Conservation (phyloP, 106 monocot species). For the Dendrobium nobile region DNA sequence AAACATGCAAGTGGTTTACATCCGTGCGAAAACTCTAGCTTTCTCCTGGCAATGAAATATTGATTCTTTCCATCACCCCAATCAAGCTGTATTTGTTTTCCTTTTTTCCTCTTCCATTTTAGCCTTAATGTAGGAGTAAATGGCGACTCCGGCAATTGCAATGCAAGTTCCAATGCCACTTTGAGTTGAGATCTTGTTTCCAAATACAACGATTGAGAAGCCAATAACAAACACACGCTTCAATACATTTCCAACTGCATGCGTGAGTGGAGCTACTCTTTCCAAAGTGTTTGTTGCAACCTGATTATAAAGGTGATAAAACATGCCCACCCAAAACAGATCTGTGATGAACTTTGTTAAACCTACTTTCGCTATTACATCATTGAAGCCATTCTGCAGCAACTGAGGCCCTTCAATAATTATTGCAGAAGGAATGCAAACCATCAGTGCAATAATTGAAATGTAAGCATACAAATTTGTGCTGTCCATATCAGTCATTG, state of each 20-base stretch:
- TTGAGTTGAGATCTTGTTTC: slow-evolving; percentile 89
- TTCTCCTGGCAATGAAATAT: not conserved
- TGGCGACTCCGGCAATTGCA: slow-evolving; percentile 93
- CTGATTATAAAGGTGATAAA: slow-evolving; percentile 99
- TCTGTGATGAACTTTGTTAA: slow-evolving; percentile 69
- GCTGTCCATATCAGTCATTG: slow-evolving; percentile 96
- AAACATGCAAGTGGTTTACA: not conserved
- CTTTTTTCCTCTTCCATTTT: slow-evolving; percentile 96
- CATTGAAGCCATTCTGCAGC: slow-evolving; percentile 74
- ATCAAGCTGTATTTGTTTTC: not conserved
- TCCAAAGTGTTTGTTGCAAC: slow-evolving; percentile 97
- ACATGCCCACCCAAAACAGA: slow-evolving; percentile 94
- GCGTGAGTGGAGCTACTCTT: slow-evolving; percentile 97
- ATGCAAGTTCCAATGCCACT: slow-evolving; percentile 95
- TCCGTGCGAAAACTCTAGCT: not conserved
- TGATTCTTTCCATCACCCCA: not conserved
- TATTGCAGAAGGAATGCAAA: slow-evolving; percentile 88
- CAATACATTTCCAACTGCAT: slow-evolving; percentile 98
- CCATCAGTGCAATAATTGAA: slow-evolving; percentile 84
- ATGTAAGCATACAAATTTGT: slow-evolving; percentile 98
- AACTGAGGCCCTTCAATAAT: slow-evolving; percentile 85
- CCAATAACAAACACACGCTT: slow-evolving; percentile 99
- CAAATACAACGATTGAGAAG: slow-evolving; percentile 91
- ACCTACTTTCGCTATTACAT: slow-evolving; percentile 95
- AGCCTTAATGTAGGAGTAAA: slow-evolving; percentile 96